Evolutionary conservation across 495 filamentous ascomycete genomes (phyloP), one percentile per base, ranked within the genome.

Genomic region (Penicillium paradoxum): DNA sequence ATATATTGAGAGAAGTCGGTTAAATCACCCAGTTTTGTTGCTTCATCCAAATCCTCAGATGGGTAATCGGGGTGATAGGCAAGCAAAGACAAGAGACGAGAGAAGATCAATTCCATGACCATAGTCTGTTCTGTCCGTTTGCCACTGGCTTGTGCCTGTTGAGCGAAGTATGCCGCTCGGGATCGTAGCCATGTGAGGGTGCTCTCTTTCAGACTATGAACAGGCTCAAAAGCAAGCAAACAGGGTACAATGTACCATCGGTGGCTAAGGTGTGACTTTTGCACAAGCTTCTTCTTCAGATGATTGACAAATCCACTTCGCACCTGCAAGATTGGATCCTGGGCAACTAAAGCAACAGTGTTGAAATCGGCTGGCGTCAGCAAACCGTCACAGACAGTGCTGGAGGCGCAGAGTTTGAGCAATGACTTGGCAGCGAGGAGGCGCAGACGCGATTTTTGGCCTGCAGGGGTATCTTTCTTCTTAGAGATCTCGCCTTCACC

Each of bases 21-120:
- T 40, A 97, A 69, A 45, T 92, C 88, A 6, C 80, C 83, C 5
- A 83, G 65, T 34, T 83, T 77, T 0, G 77, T 74, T 21, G 79
- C 76, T 24, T 71, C 67, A n/a, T 75, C 74, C 19, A 73, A 17
- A 21, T 71, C 63, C 14, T 69, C 60, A 8, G 71, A 64, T 19
- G 74, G 74, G 65, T 92, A 99, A 66, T 99, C 95, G 1, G 91
- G 93, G 68, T 99, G 93, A 64, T 97, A 93, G 13, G 92, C 91
- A 15, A 97, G 82, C 21, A 97, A 73, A 34, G 88, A 93, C 36
- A 97, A 69, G 13, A 97, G 77, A 18, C 93, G 86, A 14, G 88
- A 79, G 66, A 99, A 88, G n/a, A 87, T 76, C 14, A 84, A 76
- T 67, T 97, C 95, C 77, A 97, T 86, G 7, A 85, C 76, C 32